Base-by-base conservation (phyloP, 2,329 filamentous ascomycete genomes). In the Ascochyta viciae-villosae region DNA sequence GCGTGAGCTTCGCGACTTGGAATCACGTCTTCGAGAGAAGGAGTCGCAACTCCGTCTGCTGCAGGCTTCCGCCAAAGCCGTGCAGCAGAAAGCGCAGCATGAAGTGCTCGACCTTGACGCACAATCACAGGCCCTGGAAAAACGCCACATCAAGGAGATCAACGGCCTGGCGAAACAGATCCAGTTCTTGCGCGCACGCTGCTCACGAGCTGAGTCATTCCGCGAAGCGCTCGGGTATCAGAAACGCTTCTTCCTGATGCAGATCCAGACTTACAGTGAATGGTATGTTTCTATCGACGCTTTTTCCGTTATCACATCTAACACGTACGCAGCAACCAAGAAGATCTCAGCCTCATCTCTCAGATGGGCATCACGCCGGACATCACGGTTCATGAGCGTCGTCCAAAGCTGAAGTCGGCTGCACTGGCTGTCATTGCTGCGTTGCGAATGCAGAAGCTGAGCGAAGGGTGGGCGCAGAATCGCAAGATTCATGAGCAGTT, bases 121-220 rank as follows among this genome's bases (percentile, higher is more conserved):
- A 26, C 81, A 84, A 51, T 81, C 87, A 43, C 82, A 86, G 43
- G 83, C 86, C 53, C 87, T 89, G 41, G 87, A 92, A 67, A 86
- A 85, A 63, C 81, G 85, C 40, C 91, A 95, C 74, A 80, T 83
- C 67, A 88, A 87, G 74, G 91, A 96, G 77, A 80, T 97, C 49
- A 86, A 88, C 64, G 94, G 94, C 16, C 83, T 98, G 71, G 85
- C 87, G 49, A 90, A 95, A 78, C 93, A 98, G 77, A 94, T 98
- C 73, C 86, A 92, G 68, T 98, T 91, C 87, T 86, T 98, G 74
- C 87, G 92, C 67, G 91, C 91, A 2, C 87, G 89, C 48, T 90
- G 90, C 79, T 84, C 86, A 72, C 85, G 95, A 29, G 94, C 97
- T 76, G 87, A 91, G 65, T 86, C 85, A 46, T 88, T 98, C 77